phyloP scores from a whole-genome alignment of 805 yeast genomes.

The Komagataella populi region DNA sequence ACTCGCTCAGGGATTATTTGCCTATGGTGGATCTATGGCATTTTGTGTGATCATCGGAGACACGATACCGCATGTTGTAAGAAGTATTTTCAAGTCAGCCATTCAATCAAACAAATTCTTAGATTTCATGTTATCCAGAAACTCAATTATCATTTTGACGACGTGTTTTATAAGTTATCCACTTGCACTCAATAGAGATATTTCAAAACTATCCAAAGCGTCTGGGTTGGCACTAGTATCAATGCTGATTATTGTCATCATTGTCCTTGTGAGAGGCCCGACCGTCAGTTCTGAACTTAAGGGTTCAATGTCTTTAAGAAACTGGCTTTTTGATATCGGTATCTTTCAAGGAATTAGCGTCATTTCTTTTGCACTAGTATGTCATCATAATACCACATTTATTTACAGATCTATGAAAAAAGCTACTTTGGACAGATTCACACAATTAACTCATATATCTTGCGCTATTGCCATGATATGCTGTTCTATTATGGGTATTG shows the following conservation, averaged over 20 bases:
- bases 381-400: constrained; percentile 89
- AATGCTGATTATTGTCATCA: constrained; percentile 64
- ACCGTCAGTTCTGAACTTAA: constrained; percentile 29
- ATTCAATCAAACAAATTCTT: constrained; percentile 23
- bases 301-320: constrained; percentile 29
- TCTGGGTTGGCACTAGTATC: constrained; percentile 76
- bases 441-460: constrained; percentile 69
- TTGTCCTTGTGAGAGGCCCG: constrained; percentile 70
- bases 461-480: constrained; percentile 71
- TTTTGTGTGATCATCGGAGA: constrained; percentile 93
- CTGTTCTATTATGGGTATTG: constrained; percentile 64
- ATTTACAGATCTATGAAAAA: constrained; percentile 72
- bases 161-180: constrained; percentile 73
- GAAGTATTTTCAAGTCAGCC: constrained; percentile 42
- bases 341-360: constrained; percentile 89
- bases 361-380: constrained; percentile 87
- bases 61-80: constrained; percentile 80
- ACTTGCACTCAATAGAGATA: constrained; percentile 64
- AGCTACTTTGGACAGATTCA: constrained; percentile 66
- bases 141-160: constrained; percentile 55
- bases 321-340: constrained; percentile 43
- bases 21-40: constrained; percentile 90
- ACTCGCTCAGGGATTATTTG: constrained; percentile 74
- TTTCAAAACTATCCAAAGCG: constrained; percentile 76
- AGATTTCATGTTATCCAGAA: constrained; percentile 47